Conservation (phyloP, 169 alveolate genomes). For the Cryptosporidium parvum region DNA sequence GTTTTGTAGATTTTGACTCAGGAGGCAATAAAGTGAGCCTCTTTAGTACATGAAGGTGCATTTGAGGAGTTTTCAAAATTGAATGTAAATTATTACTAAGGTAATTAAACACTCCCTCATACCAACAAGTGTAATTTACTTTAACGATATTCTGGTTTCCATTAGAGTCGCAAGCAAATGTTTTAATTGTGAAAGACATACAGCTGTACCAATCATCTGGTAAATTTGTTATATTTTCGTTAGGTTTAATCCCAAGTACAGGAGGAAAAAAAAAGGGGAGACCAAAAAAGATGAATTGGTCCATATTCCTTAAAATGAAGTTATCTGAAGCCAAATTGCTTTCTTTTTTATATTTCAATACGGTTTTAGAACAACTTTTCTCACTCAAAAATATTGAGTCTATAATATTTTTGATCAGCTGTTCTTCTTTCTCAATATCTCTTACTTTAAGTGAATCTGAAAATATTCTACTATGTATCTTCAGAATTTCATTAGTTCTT, state of each 20-base stretch:
- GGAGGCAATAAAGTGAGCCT: constrained; percentile 21
- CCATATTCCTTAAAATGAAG: constrained; percentile 20
- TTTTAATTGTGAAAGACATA: constrained; percentile 18
- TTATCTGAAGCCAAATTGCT: background rate
- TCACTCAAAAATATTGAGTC: background rate
- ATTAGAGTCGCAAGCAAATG: background rate
- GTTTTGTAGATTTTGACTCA: constrained; percentile 15
- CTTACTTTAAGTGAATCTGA: constrained; percentile 48
- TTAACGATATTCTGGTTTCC: constrained; percentile 6
- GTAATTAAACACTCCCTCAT: constrained; percentile 47
- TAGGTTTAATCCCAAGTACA: constrained; percentile 22
- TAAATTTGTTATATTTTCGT: constrained; percentile 24
- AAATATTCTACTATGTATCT: constrained; percentile 49
- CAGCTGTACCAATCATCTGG: constrained; percentile 67
- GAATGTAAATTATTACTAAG: constrained; percentile 7
- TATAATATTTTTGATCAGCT: constrained; percentile 7
- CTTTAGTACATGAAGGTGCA: constrained; percentile 35
- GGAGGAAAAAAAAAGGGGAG: constrained; percentile 21
- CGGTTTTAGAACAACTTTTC: background rate
- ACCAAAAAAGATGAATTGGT: constrained; percentile 18
- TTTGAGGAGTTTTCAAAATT: constrained; percentile 61
- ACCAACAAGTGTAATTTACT: constrained; percentile 61
- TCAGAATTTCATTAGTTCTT: constrained; percentile 54
- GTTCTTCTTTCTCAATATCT: constrained; percentile 65
- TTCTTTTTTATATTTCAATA: background rate